Percentiles rank a stretch among this genome's conserved stretches.
phyloP scores from a whole-genome alignment of 371 early-diverging fungal genomes.

The Lichtheimia ramosa region DNA sequence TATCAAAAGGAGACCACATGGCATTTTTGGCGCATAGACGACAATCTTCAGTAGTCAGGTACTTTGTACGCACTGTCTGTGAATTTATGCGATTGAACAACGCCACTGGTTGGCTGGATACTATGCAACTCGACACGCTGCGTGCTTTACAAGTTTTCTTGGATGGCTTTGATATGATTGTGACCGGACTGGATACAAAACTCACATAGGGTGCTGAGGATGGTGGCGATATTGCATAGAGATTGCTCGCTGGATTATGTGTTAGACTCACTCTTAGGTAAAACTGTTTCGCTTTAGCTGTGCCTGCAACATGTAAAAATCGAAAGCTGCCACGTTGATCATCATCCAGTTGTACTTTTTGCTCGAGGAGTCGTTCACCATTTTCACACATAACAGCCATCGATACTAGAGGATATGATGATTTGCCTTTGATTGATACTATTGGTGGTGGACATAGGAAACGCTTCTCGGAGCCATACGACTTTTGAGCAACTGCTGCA shows the following conservation, averaged over 20 bases:
- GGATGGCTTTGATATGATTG: slow-evolving; percentile 86
- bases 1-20: slow-evolving; percentile 79
- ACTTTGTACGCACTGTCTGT: slow-evolving; percentile 86
- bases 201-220: slow-evolving; percentile 43
- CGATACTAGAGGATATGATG: slow-evolving; percentile 37
- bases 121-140: slow-evolving; percentile 74
- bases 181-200: slow-evolving; percentile 69
- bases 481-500: slow-evolving; percentile 83
- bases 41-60: slow-evolving; percentile 54
- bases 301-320: slow-evolving; percentile 77
- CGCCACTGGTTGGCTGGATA: slow-evolving; percentile 66
- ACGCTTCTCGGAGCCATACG: slow-evolving; percentile 87
- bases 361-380: slow-evolving; percentile 46
- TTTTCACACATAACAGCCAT: slow-evolving; percentile 64
- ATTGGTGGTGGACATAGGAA: slow-evolving; percentile 88
- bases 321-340: slow-evolving; percentile 58
- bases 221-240: neutral
- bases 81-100: slow-evolving; percentile 84
- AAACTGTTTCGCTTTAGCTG: slow-evolving; percentile 80
- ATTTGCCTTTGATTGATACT: slow-evolving; percentile 50
- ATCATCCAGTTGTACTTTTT: slow-evolving; percentile 58
- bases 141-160: slow-evolving; percentile 84
- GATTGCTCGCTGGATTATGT: slow-evolving; percentile 25
- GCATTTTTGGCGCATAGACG: slow-evolving; percentile 75
- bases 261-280: slow-evolving; percentile 52